Evolutionary conservation across 805 yeast genomes (phyloP), one percentile per base, ranked within the genome.

Genomic region (Saturnispora diversa): DNA sequence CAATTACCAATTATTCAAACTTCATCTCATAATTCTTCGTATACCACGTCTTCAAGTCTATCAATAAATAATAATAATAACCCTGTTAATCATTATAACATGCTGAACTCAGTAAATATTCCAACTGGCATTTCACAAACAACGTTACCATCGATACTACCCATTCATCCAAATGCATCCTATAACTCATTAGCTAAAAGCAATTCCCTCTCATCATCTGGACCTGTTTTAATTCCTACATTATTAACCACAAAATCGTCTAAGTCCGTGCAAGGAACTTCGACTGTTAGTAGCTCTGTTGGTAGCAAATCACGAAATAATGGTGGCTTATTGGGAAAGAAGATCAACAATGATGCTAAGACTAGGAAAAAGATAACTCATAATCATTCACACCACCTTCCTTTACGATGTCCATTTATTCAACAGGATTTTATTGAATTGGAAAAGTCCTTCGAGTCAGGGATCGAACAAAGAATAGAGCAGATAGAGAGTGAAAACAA

Each of bases 401-500:
- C 40, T 26, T 13, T 45, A 4, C 28, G 38, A 6, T 45, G 49
- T n/a, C 47, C 50, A 3, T 37, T 40, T 28, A 47, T 46, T 10
- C 35, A 32, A 21, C 27, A 54, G 48, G 46, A 54, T 46, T 48
- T 60, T 52, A 41, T 51, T 31, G 51, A 59, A 6, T 46, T 54
- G n/a, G 52, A 55, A 20, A 49, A 56, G 7, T 53, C 51, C 15
- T 45, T 53, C 2, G 39, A 56, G 3, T 48, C 48, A 1, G 55
- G 50, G 13, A 40, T 56, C 5, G 54, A 52, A 17, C 48, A 46
- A 28, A 43, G 53, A 16, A 40, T 59, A 5, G 39, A 44, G 7
- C 45, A 52, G 26, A 39, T 68, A 5, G 54, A 54, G 6, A 35
- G 45, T 6, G 58, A 65, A 29, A 64, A 55, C 43, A 17, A 42